Evolutionary conservation across 208 protist species (phyloP), one percentile per base, ranked within the genome.

Genomic region (Acanthamoeba divionensis): DNA sequence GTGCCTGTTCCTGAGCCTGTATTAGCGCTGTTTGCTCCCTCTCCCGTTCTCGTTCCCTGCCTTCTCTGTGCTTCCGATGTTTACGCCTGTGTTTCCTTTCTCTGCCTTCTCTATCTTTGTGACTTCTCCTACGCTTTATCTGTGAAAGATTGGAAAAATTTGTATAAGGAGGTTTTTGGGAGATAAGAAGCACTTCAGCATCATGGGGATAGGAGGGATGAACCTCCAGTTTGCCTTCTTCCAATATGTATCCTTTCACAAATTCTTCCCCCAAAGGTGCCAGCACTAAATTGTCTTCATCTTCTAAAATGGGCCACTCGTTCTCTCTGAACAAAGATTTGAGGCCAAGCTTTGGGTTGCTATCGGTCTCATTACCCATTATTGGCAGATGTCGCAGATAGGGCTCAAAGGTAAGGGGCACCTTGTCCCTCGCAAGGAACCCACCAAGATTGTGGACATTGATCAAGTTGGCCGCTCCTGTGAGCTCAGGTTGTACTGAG

Each of bases 251-350:
- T 18, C 54, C 79, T 33, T 87, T 87, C 38, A 87, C 10, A 15
- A 45, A 29, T 24, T 87, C 79, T 10, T 15, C 41, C 18, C 54
- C 79, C 26, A 87, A 33, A 9, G 79, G 79, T 24, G 79, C 33
- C 12, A 87, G 24, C 38, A 31, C 18, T 33, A 67, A 26, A n/a
- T 87, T 45, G 79, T 87, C 79, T 12, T 87, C 79, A 29, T 87
- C 79, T 36, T 87, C 79, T 8, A 87, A 36, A 33, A 87, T 87
- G 79, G 79, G 79, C 50, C 50, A 87, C 79, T 87, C 79, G 6
- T 87, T 60, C 4, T 57, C 38, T 12, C 29, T 52, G n/a, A 87
- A 87, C 36, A 87, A 60, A 29, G 79, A 10, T 21, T 60, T 52
- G 31, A 87, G 79, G 4, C 79, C 54, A 4, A 67, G 31, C 8